Evolutionary conservation across 2,329 filamentous ascomycete species (phyloP), one percentile per base, ranked within the genome.

Genomic region (Elsinoe ampelina): DNA sequence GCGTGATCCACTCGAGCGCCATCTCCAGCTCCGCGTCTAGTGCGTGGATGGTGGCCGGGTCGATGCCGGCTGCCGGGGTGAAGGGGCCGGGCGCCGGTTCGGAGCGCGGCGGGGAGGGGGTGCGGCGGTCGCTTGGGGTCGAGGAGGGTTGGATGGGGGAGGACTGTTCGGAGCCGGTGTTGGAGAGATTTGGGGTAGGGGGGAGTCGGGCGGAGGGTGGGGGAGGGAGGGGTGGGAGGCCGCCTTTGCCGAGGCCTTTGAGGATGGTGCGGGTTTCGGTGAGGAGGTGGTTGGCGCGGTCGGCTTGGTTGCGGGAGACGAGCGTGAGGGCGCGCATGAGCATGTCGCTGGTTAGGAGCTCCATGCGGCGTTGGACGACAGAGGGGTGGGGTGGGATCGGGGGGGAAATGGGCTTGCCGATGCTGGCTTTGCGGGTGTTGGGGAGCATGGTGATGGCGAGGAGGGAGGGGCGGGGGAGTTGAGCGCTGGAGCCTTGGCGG

Each of bases 321-420:
- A 98, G 80, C 0, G 90, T 95, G 59, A 98, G 75, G 12, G 93
- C 91, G 58, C 93, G 81, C 6, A 89, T 95, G 61, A 98, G 80
- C 93, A 98, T 98, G 69, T 98, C 93, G 1, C 92, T 97, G 2
- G 93, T 97, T 55, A 98, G 80, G 30, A 98, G 78, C 72, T 98
- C 93, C 93, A 98, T 98, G 45, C 93, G 86, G 39, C 93, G 83
- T 73, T 98, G 93, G 5, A 98, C 92, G 59, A 98, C 90, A 60
- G 86, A 89, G 3, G 93, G 91, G 68, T 97, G 93, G 45, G 93
- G 92, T 12, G 93, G 93, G 60, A 98, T 98, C 1, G 90, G 88
- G 12, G 91, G 89, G 13, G 84, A 81, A 57, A 71, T 59, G 57
- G 80, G 72, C 22, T 58, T 54, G 26, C 32, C 43, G 36, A 54